Evolutionary conservation across 73 alveolate genomes (phyloP), one percentile per base, ranked within the genome.

Genomic region (Uronychia setigera): DNA sequence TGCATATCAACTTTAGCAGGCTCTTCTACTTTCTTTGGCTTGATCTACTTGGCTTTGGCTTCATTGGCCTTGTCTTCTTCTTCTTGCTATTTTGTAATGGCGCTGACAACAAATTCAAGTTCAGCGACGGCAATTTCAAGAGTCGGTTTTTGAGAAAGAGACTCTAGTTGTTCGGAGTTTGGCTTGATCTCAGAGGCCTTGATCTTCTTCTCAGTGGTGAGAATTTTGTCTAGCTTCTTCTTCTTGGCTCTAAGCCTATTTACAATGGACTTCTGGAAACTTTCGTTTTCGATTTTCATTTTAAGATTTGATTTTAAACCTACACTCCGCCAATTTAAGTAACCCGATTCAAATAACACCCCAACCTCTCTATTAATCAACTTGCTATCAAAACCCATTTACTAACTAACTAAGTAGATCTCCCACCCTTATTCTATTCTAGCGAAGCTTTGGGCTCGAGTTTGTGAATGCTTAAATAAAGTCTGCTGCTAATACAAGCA

Each of bases 221-320:
- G 30, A 58, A 83, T 83, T 83, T 83, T 83, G 76, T 83, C 90
- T 58, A 83, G 77, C 90, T 83, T 83, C 90, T 83, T 83, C 90
- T 83, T 83, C 90, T 83, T 83, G 90, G 74, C 76, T 83, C 90
- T 83, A 30, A 83, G 79, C 32, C 76, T 60, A 29, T 83, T 83
- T 78, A 74, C 31, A 26, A 83, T 83, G 74, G 78, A 27, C 33
- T 83, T 83, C 78, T 60, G 84, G 79, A 83, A 83, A 5, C 67
- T 46, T 19, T 46, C 67, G n/a, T n/a, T n/a, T 46, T 46, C 67
- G 19, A 46, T 46, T 46, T 46, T 46, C 67, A 46, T 46, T 46
- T 46, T 19, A 46, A 46, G 67, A 46, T 46, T 46, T 46, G 67
- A 46, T 46, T 46, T 46, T 11, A 46, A 46, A 11, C 19, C 5